phyloP scores from a whole-genome alignment of 1,284 basidiomycete genomes.

The Cutaneotrichosporon sp. region DNA sequence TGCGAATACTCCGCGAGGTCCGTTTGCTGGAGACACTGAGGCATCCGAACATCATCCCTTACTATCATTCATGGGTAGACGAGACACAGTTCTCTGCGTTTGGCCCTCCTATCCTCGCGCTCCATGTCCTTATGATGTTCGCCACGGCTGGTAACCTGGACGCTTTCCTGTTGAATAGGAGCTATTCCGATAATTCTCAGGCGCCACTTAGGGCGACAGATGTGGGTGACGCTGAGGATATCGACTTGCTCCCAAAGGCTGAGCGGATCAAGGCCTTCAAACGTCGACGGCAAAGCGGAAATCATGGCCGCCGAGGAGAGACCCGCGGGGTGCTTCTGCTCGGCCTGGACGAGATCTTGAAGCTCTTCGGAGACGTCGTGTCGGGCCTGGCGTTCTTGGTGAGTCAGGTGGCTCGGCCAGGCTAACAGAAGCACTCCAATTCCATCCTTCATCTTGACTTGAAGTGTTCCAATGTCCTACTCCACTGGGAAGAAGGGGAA shows the following conservation, averaged over 20 bases:
- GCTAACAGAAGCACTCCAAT: slow-evolving; percentile 61
- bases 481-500: slow-evolving; percentile 86
- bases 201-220: slow-evolving; percentile 23
- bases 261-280: slow-evolving; percentile 58
- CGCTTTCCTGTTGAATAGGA: slow-evolving; percentile 71
- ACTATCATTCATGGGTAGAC: slow-evolving; percentile 94
- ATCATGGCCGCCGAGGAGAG: slow-evolving; percentile 29
- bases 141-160: slow-evolving; percentile 79
- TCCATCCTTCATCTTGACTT: slow-evolving; percentile 85
- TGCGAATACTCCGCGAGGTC: slow-evolving; percentile 75
- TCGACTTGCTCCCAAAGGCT: slow-evolving; percentile 55
- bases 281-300: slow-evolving; percentile 32
- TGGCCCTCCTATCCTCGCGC: slow-evolving; percentile 72
- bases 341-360: slow-evolving; percentile 71
- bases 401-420: slow-evolving; percentile 31
- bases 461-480: slow-evolving; percentile 85
- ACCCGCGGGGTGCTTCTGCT: slow-evolving; percentile 67
- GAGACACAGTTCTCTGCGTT: slow-evolving; percentile 72
- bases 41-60: slow-evolving; percentile 88
- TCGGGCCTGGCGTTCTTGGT: slow-evolving; percentile 76
- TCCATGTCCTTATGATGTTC: slow-evolving; percentile 89
- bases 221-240: slow-evolving; percentile 40
- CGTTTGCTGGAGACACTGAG: slow-evolving; percentile 76
- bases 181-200: slow-evolving; percentile 11
- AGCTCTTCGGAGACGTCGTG: slow-evolving; percentile 70